Conservation (phyloP, 257 asterid species). For the Plectranthus barbatus region DNA sequence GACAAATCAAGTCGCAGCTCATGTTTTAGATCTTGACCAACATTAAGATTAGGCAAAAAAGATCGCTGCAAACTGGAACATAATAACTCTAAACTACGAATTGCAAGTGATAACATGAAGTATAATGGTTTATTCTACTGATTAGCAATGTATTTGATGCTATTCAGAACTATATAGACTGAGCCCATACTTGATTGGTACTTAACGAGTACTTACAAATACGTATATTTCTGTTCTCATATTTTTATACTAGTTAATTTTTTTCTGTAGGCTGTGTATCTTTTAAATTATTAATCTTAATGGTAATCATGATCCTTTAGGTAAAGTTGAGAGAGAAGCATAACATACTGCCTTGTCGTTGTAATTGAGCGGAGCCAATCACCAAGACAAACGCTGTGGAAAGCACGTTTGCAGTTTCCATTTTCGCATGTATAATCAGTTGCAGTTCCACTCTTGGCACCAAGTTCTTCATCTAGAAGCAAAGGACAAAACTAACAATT, state of each 20-base stretch:
- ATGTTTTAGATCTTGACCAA: not conserved
- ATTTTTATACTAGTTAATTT: not conserved
- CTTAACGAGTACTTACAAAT: no score
- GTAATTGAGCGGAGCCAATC: slow-evolving; percentile 86
- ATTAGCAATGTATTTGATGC: not conserved
- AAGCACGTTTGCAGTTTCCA: slow-evolving; percentile 55
- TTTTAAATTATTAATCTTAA: not conserved
- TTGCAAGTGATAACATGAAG: not conserved
- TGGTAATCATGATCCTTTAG: not conserved
- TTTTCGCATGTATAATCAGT: slow-evolving; percentile 72
- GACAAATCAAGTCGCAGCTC: no score
- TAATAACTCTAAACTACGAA: not conserved
- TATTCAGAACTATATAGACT: not conserved
- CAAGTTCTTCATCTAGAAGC: slow-evolving; percentile 69
- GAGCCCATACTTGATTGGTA: no score
- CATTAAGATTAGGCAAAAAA: not conserved
- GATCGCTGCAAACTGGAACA: not conserved
- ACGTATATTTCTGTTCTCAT: not conserved
- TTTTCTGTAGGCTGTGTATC: not conserved
- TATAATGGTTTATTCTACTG: not conserved
- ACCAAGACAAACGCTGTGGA: slow-evolving; percentile 67
- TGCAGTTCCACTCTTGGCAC: slow-evolving; percentile 61
- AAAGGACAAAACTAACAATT: slow-evolving; percentile 15
- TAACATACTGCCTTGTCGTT: slow-evolving; percentile 72
- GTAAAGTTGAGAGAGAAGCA: not conserved